Evolutionary conservation across 2,329 filamentous ascomycete genomes (phyloP), one percentile per base, ranked within the genome.

Genomic region (Scleromitrula shiraiana): DNA sequence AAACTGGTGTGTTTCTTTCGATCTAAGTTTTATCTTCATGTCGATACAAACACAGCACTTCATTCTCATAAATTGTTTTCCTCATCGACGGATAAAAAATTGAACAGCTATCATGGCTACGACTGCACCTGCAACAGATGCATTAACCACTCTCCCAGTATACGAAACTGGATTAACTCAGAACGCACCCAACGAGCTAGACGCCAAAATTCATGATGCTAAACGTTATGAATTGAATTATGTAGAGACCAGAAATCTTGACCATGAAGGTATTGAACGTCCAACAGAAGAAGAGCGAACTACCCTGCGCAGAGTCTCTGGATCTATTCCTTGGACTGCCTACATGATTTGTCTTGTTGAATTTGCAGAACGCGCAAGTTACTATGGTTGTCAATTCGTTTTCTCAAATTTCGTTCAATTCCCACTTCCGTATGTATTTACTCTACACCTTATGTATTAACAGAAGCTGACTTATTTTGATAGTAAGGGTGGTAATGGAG

Each of bases 281-380:
- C 55, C 59, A 0, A 84, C 78, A 4, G 73, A 77, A 32, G 79
- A 84, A 62, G 82, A 85, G 53, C 62, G 80, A 49, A 59, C 53
- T 12, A 81, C 78, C 0, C 74, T 85, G 24, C 76, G 72, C 38
- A 76, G 80, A 59, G 74, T 85, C 15, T 77, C 80, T 15, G 82
- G 79, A 9, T 73, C 72, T 60, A 78, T 89, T 52, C 79, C 80
- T 39, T 81, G 76, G 76, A 68, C 73, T 45, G 77, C 82, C 49
- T 88, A 80, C 68, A 81, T 81, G 26, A 77, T 89, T 50, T 83
- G 82, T 41, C 80, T 87, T 52, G 77, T 84, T 53, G 85, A 89
- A 67, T 69, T 88, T 50, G 85, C 81, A 68, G 85, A 88, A 68
- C 80, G 85, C 39, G 87, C 86, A 67, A 83, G 80, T 15, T 88